Evolutionary conservation across 2,329 filamentous ascomycete species (phyloP).

Genomic region (Bipolaris victoriae): DNA sequence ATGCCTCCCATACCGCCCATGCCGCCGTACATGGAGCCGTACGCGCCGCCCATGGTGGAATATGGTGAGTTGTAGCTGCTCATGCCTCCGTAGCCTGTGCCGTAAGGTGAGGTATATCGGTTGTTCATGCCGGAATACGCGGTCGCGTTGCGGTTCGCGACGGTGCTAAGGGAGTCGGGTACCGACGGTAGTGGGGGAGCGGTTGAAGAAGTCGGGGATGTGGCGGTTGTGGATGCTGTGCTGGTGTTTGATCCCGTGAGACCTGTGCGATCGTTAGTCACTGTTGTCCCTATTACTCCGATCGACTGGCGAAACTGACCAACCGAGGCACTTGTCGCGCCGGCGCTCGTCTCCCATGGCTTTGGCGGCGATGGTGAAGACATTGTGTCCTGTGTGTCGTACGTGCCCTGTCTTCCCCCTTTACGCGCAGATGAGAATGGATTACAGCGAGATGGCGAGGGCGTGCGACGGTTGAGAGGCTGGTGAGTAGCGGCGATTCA

Average conservation of each 20-base stretch:
- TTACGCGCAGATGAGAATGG: slow-evolving; percentile 21
- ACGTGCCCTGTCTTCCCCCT: slow-evolving; percentile 23
- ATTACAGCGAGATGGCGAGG: slow-evolving; percentile 13
- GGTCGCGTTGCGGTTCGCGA: slow-evolving; percentile 87
- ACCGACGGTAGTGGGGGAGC: slow-evolving; percentile 79
- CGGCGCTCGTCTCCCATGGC: slow-evolving; percentile 88
- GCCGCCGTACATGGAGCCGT: slow-evolving; percentile 50
- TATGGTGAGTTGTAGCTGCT: slow-evolving; percentile 63
- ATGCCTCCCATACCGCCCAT: slow-evolving; percentile 50
- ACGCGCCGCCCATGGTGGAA: slow-evolving; percentile 56
- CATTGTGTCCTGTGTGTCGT: slow-evolving; percentile 50
- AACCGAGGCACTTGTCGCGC: slow-evolving; percentile 53
- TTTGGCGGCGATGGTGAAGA: slow-evolving; percentile 83
- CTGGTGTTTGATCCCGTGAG: slow-evolving; percentile 45
- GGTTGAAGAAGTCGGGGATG: slow-evolving; percentile 44
- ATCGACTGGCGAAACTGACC: slow-evolving; percentile 35
- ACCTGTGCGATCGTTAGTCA: slow-evolving; percentile 39
- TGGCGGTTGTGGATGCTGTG: slow-evolving; percentile 50
- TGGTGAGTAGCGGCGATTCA: slow-evolving; percentile 15
- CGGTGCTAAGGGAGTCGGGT: slow-evolving; percentile 75
- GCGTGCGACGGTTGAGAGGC: slow-evolving; percentile 9
- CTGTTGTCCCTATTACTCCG: slow-evolving; percentile 21
- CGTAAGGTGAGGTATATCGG: slow-evolving; percentile 59
- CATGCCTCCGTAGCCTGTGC: slow-evolving; percentile 56
- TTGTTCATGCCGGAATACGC: slow-evolving; percentile 74